phyloP scores from a whole-genome alignment of 1,284 basidiomycete genomes.

The Stygiomarasmius scandens region DNA sequence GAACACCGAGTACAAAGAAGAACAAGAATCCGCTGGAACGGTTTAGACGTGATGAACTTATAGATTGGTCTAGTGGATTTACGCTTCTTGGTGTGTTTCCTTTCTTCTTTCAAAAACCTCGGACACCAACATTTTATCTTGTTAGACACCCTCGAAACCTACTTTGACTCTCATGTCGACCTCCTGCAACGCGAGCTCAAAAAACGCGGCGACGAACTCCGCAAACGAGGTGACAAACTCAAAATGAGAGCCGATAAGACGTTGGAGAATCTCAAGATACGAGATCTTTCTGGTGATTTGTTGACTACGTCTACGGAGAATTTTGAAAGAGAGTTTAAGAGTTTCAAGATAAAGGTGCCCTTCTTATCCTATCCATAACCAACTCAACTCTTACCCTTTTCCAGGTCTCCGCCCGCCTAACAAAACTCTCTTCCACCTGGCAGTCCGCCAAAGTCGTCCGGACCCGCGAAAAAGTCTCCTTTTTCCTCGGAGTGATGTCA shows the following conservation, averaged over 20 bases:
- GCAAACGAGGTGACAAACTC: constrained; percentile 57
- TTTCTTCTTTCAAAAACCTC: neutral
- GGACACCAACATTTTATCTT: no score
- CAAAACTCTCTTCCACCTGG: constrained; percentile 75
- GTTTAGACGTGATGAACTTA: constrained; percentile 46
- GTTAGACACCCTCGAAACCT: constrained; percentile 85
- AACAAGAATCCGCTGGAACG: constrained; percentile 46
- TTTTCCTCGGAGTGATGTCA: constrained; percentile 90
- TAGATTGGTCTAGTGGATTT: constrained; percentile 23
- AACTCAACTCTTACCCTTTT: constrained; percentile 1
- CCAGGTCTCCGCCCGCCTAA: constrained; percentile 77
- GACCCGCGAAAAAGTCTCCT: constrained; percentile 88
- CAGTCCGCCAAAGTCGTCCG: constrained; percentile 89
- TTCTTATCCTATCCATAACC: neutral
- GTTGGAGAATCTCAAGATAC: constrained; percentile 67
- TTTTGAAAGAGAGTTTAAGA: constrained; percentile 82
- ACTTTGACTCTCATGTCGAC: constrained; percentile 89
- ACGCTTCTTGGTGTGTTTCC: constrained; percentile 11
- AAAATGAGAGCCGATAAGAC: constrained; percentile 62
- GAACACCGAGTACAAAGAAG: constrained; percentile 24
- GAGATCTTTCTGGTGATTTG: constrained; percentile 67
- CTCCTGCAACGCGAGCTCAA: constrained; percentile 85
- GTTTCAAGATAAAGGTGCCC: constrained; percentile 67
- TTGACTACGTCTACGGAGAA: constrained; percentile 56
- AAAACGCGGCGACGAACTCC: constrained; percentile 83